Percentiles rank a stretch among this genome's conserved stretches.
These are phyloP conservation scores for Trichoderma endophyticum DNA, from an alignment of 2,329 filamentous ascomycete species.

Conservation along the genomic window DNA sequence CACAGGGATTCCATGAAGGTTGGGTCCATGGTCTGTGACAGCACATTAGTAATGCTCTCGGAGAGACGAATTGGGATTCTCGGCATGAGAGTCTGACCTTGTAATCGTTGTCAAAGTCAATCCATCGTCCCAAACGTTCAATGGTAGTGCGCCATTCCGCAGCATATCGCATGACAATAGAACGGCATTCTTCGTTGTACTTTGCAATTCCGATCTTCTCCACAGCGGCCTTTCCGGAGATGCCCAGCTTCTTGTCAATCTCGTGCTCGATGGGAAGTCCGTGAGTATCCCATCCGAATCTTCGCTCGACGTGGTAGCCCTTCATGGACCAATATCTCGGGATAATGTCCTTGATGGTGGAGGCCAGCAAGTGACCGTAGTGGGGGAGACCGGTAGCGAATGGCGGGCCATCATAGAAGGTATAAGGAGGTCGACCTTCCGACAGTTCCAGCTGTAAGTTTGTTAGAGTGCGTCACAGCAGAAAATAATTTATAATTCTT, in stretches of 20 bases:
- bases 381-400: slow-evolving; percentile 70
- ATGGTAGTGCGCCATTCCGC: slow-evolving; percentile 85
- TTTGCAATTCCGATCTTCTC: slow-evolving; percentile 79
- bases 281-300: slow-evolving; percentile 94
- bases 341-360: slow-evolving; percentile 96
- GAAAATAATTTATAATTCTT: neutral
- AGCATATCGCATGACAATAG: slow-evolving; percentile 90
- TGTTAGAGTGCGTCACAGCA: neutral
- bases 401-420: slow-evolving; percentile 88
- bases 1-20: slow-evolving; percentile 93
- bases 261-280: slow-evolving; percentile 94
- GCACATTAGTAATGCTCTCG: neutral
- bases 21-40: slow-evolving; percentile 77
- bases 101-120: slow-evolving; percentile 97
- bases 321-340: slow-evolving; percentile 98
- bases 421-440: slow-evolving; percentile 77
- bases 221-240: slow-evolving; percentile 83
- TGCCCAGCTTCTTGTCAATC: slow-evolving; percentile 93
- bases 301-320: slow-evolving; percentile 83
- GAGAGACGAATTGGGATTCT: neutral
- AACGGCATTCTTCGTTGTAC: slow-evolving; percentile 88
- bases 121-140: slow-evolving; percentile 88
- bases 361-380: slow-evolving; percentile 75
- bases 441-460: slow-evolving; percentile 66
- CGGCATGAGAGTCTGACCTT: slow-evolving; percentile 53